Evolutionary conservation across 2,329 filamentous ascomycete species (phyloP), one percentile per base, ranked within the genome.

Genomic region (Cryphonectria naterciae): DNA sequence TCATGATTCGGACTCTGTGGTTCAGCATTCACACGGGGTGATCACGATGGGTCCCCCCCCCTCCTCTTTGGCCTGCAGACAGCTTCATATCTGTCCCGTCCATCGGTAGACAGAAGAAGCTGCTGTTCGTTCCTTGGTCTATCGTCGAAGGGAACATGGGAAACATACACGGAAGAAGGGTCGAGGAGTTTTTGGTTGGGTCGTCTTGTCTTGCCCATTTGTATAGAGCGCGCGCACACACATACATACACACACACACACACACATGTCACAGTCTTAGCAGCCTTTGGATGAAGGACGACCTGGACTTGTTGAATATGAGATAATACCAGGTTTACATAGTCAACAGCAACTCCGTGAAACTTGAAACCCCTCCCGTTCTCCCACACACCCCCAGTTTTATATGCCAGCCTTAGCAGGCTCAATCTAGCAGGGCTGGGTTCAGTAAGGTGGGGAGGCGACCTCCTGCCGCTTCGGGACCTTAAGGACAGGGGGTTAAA

Each of bases 401-500:
- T 3, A 7, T 49, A 49, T 49, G 28, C 52, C 54, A 58, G 54
- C 54, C 54, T 32, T 58, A 32, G 54, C 22, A 32, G 54, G 28
- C 54, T 17, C 15, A 58, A 35, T 17, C 15, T 35, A 35, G 54
- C 54, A 32, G 25, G 13, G 54, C 7, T 32, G 13, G 25, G 15
- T 2, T 32, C 54, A 35, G 54, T 28, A 58, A 19, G 54, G 54
- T 35, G 54, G 54, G 25, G n/a, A 22, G 58, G 32, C 19, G 35
- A 39, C 19, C 19, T 39, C 58, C 58, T 61, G 58, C 58, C 58
- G 58, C 17, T 61, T 61, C 58, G 58, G 35, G 58, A 39, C 25
- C 15, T 61, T 10, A n/a, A 39, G 28, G 70, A 69, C 68, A 68
- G 60, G 70, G 70, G 70, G 43, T 68, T 72, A 67, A 70, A 72